phyloP scores from a whole-genome alignment of 176 grass and related monocot species.

The Aegilops sharonensis region DNA sequence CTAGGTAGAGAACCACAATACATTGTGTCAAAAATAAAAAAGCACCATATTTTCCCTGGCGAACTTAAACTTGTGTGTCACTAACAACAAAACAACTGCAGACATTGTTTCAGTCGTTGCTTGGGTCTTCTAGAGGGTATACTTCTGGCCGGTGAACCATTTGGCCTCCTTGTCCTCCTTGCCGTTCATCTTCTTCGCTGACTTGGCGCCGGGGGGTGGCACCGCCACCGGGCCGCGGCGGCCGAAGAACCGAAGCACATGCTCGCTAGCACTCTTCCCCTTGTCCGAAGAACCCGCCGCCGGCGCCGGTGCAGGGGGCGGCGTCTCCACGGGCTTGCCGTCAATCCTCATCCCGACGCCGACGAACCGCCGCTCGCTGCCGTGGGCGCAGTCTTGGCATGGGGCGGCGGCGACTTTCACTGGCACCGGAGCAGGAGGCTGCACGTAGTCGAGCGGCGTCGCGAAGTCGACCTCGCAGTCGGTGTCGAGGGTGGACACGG shows the following conservation, averaged over 20 bases:
- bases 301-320: not conserved
- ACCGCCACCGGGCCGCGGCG: too few species aligned
- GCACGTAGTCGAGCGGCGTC: slow-evolving; percentile 46
- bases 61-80: too few species aligned
- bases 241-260: not conserved
- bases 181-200: not conserved
- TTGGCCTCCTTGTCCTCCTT: not conserved
- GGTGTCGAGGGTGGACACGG: slow-evolving; percentile 57
- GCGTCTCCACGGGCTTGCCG: slow-evolving; percentile 2
- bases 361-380: not conserved
- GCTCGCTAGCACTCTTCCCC: not conserved
- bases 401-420: not conserved
- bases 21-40: too few species aligned
- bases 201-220: not conserved
- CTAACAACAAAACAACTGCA: too few species aligned
- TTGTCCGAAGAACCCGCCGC: not conserved
- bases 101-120: not conserved
- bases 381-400: not conserved
- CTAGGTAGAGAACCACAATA: too few species aligned
- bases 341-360: slow-evolving; percentile 8
- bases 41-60: too few species aligned
- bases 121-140: not conserved
- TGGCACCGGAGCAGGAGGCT: not conserved
- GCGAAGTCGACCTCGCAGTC: slow-evolving; percentile 80
- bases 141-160: not conserved